A percentile compares a stretch with the other conserved stretches of the same genome.
phyloP scores from a whole-genome alignment of 768 basidiomycete genomes.

The Boletus barrowsii region DNA sequence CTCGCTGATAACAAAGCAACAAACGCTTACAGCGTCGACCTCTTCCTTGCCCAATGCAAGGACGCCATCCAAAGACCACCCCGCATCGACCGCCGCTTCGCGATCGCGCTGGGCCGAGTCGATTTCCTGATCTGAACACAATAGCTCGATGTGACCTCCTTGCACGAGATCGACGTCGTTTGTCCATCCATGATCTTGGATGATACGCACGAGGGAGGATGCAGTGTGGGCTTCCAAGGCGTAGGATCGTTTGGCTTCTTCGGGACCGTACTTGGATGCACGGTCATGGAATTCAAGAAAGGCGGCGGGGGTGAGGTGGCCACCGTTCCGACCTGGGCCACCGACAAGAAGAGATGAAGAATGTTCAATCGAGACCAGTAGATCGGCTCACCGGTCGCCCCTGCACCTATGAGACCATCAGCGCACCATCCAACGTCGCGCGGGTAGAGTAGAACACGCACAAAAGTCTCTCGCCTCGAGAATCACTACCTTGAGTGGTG shows the following conservation, averaged over 20 bases:
- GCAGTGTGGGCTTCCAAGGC: slow-evolving; percentile 58
- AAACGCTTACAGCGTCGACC: slow-evolving; percentile 42
- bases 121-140: slow-evolving; percentile 47
- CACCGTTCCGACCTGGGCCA: slow-evolving; percentile 70
- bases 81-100: slow-evolving; percentile 51
- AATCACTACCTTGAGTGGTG: slow-evolving; percentile 51
- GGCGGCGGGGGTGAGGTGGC: slow-evolving; percentile 58
- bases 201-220: slow-evolving; percentile 44
- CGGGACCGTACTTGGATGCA: slow-evolving; percentile 40
- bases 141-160: slow-evolving; percentile 50
- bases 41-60: slow-evolving; percentile 47
- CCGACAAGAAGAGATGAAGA: neutral
- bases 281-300: slow-evolving; percentile 46
- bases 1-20: neutral
- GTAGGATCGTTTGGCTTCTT: slow-evolving; percentile 54
- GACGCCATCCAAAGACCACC: slow-evolving; percentile 43
- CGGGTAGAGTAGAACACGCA: slow-evolving; percentile 35
- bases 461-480: slow-evolving; percentile 87
- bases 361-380: neutral
- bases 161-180: slow-evolving; percentile 60
- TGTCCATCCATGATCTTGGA: slow-evolving; percentile 42
- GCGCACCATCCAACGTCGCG: neutral
- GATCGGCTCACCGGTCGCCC: slow-evolving; percentile 60
- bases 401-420: slow-evolving; percentile 47
- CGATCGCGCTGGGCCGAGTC: slow-evolving; percentile 41